A percentile compares a stretch with the other conserved stretches of the same genome.
These are phyloP conservation scores for Platanthera guangdongensis DNA, from an alignment of 106 monocot species.

Conservation along the genomic window DNA sequence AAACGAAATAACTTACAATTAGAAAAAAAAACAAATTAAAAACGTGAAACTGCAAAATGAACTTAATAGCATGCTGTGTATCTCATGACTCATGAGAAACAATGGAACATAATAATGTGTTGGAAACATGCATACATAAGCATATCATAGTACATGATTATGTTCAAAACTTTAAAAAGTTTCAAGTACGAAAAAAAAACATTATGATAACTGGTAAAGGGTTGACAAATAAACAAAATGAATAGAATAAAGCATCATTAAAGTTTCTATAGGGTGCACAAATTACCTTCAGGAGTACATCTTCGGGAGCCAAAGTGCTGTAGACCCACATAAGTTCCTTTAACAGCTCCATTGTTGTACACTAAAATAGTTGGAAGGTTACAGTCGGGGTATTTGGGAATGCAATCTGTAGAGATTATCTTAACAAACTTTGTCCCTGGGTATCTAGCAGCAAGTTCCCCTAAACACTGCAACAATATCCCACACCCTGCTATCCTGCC, in stretches of 20 bases:
- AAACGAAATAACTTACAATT: too few species aligned
- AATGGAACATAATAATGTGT: neutral
- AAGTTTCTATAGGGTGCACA: neutral
- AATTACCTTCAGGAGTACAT: constrained; percentile 90
- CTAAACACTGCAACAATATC: constrained; percentile 66
- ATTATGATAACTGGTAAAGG: neutral
- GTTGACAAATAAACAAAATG: neutral
- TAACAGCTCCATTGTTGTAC: constrained; percentile 87
- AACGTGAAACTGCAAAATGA: neutral
- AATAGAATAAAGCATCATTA: neutral
- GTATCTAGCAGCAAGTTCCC: constrained; percentile 78
- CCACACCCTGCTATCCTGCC: constrained; percentile 64
- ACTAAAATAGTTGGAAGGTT: constrained; percentile 90
- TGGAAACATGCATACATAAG: neutral
- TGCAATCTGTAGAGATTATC: constrained; percentile 94
- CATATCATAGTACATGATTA: neutral
- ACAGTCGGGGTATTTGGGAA: constrained; percentile 88
- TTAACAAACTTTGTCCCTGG: constrained; percentile 93
- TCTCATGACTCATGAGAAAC: neutral
- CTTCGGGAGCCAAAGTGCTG: constrained; percentile 62
- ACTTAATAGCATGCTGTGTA: neutral
- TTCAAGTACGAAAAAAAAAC: neutral
- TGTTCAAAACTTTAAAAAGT: neutral
- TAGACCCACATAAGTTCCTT: constrained; percentile 75
- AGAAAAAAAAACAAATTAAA: neutral